Conservation (phyloP, 2,329 filamentous ascomycete species). For the Bipolaris victoriae region DNA sequence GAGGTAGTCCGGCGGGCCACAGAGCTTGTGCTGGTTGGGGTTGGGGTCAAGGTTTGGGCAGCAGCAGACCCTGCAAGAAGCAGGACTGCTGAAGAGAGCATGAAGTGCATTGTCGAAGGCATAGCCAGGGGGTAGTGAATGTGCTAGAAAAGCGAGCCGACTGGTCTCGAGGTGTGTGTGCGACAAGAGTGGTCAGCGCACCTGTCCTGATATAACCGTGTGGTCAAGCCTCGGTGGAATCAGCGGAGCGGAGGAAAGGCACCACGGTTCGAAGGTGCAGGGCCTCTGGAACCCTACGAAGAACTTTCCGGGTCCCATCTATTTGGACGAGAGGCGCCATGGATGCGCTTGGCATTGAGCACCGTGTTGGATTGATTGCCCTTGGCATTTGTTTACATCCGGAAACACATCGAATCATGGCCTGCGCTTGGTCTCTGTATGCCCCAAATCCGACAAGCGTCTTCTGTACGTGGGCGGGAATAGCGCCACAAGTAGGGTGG, state of each 20-base stretch:
- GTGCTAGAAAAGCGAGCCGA: constrained; percentile 1
- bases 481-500: constrained; percentile 6
- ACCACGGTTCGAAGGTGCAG: constrained; percentile 23
- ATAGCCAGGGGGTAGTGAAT: constrained; percentile 17
- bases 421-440: constrained; percentile 1
- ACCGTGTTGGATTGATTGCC: constrained; percentile 39
- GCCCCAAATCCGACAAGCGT: neutral
- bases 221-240: constrained; percentile 6
- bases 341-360: constrained; percentile 32
- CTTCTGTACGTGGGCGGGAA: constrained; percentile 13
- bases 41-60: constrained; percentile 26
- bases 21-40: constrained; percentile 12
- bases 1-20: constrained; percentile 1
- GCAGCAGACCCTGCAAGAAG: constrained; percentile 16
- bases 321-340: constrained; percentile 8
- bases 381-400: constrained; percentile 25
- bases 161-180: neutral
- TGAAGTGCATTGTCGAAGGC: constrained; percentile 12
- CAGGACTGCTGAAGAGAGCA: constrained; percentile 7
- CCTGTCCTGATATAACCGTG: constrained; percentile 29
- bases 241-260: constrained; percentile 15
- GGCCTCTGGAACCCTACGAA: constrained; percentile 11
- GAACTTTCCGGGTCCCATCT: constrained; percentile 19
- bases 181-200: constrained; percentile 12
- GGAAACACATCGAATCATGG: constrained; percentile 19